Base-by-base conservation (phyloP, 2,329 filamentous ascomycete species). In the Neospermospora avenae region DNA sequence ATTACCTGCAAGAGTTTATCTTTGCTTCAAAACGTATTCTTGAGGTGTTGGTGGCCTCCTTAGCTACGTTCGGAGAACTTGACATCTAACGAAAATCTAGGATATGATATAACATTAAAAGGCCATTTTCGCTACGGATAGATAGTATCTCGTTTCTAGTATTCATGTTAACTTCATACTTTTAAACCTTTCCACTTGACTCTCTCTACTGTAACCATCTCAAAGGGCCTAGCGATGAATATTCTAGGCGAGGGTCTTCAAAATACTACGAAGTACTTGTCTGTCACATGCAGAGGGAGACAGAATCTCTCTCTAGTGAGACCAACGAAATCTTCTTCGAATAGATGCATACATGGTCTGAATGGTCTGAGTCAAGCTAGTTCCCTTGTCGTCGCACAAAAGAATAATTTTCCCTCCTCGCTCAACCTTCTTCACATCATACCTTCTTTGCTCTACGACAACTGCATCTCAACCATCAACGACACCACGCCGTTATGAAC, bases 391-490 rank as follows among this genome's bases (percentile, higher is more conserved):
- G n/a, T 42, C n/a, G 39, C n/a, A 20, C 39, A 42, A n/a, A 42
- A 18, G n/a, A 20, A 18, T 13, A 3, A 18, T n/a, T 8, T 6
- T 20, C 10, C n/a, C 18, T 8, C 16, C n/a, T 42, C 39, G 5
- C 37, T 3, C 14, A 41, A 41, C 4, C 16, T n/a, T n/a, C 39
- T 20, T 18, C 39, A 18, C 5, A 10, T 20, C 18, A n/a, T 11
- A 18, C 18, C n/a, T 42, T 18, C 20, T n/a, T 20, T 18, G n/a
- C 25, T 53, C n/a, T 25, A 25, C 34, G 1, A 13, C 24, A 39
- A 14, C 18, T n/a, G 14, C 18, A 41, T 53, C 49, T 4, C 88
- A 20, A 45, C 22, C 4, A 22, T 24, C 42, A 45, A 24, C 22
- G 22, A 14, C 42, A 45, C 3, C 20, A 8, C 22, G 24, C 14